Base-by-base conservation (phyloP, 176 grass and related monocot species). In the Sorghum bicolor region DNA sequence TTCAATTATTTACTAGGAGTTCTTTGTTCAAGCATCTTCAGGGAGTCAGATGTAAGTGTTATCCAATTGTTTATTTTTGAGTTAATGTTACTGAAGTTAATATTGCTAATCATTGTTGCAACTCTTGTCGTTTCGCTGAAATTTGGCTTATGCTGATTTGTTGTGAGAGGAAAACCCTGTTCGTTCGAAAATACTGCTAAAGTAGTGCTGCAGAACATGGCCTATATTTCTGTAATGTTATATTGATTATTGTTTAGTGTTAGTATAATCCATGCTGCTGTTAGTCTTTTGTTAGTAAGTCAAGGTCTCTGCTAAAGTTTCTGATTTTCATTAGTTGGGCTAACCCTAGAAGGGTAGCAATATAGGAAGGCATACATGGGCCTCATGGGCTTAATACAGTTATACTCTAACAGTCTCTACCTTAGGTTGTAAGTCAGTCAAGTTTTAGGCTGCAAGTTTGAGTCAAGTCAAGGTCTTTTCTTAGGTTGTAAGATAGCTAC, bases 21-120 rank as follows among this genome's bases (percentile, higher is more conserved):
- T 82, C 80, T 98, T 90, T 48, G 76, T 76, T 89, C 88, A 80
- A 83, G 62, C 61, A 84, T 86, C 43, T 93, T 98, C 63, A 94
- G 52, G 52, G 92, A 95, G 64, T 93, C 92, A 82, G 95, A 98
- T 83, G 94, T 97, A 86, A 94, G 90, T 92, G 53, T 70, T 88
- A 62, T 50, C 24, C 41, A 74, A n/a, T 65, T 58, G n/a, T 66
- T 19, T 58, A 7, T 37, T 33, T 26, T 25, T 55, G 28, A 71
- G 10, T 79, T 78, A 60, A 45, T 50, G 6, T 37, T 79, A 65
- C 19, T 41, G 73, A 40, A 10, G 17, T 29, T 40, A 64, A 25
- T 77, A 43, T 32, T 83, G 13, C 74, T 61, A 48, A 62, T 31
- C 30, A 39, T 30, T 77, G n/a, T 63, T 78, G 33, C 10, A 61